These are phyloP conservation scores for Pluteus cervinus DNA, from an alignment of 768 basidiomycete species.

Conservation along the genomic window DNA sequence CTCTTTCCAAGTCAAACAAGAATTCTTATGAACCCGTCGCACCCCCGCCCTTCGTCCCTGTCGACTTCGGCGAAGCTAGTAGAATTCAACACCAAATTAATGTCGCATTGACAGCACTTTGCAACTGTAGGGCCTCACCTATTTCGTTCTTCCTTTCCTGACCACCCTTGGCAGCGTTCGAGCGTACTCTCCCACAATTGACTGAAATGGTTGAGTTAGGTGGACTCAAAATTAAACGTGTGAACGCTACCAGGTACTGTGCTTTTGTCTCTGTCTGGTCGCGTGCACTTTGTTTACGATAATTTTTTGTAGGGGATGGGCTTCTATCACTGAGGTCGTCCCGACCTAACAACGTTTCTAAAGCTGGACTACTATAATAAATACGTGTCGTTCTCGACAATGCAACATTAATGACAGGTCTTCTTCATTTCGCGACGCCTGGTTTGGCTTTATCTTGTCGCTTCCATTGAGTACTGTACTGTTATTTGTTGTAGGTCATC, in stretches of 20 bases:
- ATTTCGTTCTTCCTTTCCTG: conserved; percentile 2
- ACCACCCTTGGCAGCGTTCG: no score
- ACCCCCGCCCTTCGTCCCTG: conserved; percentile 28
- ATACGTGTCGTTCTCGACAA: no score
- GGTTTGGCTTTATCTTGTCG: no score
- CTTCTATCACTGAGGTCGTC: conserved; percentile 31
- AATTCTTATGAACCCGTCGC: conserved; percentile 25
- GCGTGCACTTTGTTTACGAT: background rate
- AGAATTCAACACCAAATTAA: conserved; percentile 31
- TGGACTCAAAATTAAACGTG: conserved; percentile 30
- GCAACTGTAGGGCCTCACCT: conserved; percentile 23
- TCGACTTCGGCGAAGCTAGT: conserved; percentile 32
- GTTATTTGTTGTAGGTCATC: no score
- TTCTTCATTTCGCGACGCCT: no score
- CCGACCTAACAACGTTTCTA: no score
- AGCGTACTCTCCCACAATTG: conserved; percentile 29
- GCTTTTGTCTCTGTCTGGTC: conserved; percentile 7
- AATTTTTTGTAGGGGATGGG: conserved; percentile 24
- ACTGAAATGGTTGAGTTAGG: conserved; percentile 30
- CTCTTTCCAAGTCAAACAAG: conserved; percentile 20
- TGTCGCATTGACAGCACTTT: conserved; percentile 28
- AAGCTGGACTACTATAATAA: no score
- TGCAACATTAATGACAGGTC: no score
- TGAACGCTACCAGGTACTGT: conserved; percentile 32
- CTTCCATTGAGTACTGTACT: no score